These are phyloP conservation scores for Aspergillus sp. DNA, from an alignment of 2,329 filamentous ascomycete genomes.

Conservation along the genomic window DNA sequence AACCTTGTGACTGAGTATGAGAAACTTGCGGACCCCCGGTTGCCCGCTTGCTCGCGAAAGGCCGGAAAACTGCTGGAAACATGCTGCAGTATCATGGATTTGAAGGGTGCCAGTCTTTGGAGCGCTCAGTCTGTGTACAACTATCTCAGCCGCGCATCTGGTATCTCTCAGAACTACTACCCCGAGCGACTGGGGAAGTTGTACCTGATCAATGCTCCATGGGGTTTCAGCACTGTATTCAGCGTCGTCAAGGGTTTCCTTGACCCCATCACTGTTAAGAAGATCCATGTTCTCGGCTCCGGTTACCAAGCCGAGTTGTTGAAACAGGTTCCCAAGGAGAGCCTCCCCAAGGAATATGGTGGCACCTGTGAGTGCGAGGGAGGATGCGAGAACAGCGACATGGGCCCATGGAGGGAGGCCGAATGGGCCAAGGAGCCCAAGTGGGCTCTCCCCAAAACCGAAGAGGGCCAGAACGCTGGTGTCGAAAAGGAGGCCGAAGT, in stretches of 20 bases:
- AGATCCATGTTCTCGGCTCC: conserved; percentile 86
- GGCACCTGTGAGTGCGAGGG: conserved; percentile 78
- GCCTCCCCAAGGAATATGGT: conserved; percentile 82
- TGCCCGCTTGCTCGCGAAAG: conserved; percentile 94
- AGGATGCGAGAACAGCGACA: conserved; percentile 83
- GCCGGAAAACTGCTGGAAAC: conserved; percentile 88
- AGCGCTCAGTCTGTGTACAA: conserved; percentile 82
- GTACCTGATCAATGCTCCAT: conserved; percentile 97
- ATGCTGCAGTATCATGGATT: conserved; percentile 97
- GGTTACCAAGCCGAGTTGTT: conserved; percentile 83
- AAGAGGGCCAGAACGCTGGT: conserved; percentile 25
- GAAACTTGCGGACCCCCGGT: conserved; percentile 86
- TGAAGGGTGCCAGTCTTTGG: conserved; percentile 86
- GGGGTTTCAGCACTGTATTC: conserved; percentile 90
- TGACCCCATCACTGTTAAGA: conserved; percentile 92
- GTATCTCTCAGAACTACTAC: conserved; percentile 98
- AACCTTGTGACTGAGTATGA: conserved; percentile 98
- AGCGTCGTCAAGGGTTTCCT: conserved; percentile 87
- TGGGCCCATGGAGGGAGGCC: conserved; percentile 73
- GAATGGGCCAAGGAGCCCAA: conserved; percentile 47
- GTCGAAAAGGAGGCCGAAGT: conserved; percentile 29
- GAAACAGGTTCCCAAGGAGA: conserved; percentile 81
- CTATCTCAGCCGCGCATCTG: conserved; percentile 81
- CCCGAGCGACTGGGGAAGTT: conserved; percentile 93
- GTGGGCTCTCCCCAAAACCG: conserved; percentile 36